These are phyloP conservation scores for Cephalotrichum gorgonifer DNA, from an alignment of 2,329 filamentous ascomycete genomes.

Conservation along the genomic window DNA sequence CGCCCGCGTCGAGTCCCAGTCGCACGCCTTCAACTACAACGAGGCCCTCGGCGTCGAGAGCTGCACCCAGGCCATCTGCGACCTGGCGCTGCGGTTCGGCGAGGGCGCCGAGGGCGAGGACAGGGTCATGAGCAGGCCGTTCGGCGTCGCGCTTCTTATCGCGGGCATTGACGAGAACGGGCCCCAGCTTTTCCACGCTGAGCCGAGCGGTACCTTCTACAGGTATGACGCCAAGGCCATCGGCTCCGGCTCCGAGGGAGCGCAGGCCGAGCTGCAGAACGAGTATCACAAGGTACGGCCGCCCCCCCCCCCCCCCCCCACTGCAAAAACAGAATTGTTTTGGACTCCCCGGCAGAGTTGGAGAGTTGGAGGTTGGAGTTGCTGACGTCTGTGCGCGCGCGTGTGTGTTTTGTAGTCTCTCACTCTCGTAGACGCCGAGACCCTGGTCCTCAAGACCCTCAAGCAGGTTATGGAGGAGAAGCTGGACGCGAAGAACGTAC, in stretches of 20 bases:
- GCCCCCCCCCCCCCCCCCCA: not conserved
- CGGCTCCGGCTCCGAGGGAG: slow-evolving; percentile 91
- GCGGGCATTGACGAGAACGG: slow-evolving; percentile 96
- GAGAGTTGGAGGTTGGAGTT: not conserved
- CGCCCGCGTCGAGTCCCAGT: slow-evolving; percentile 93
- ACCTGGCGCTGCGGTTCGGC: slow-evolving; percentile 89
- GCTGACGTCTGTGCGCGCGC: slow-evolving; percentile 8
- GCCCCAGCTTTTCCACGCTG: slow-evolving; percentile 92
- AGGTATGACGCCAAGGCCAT: slow-evolving; percentile 99
- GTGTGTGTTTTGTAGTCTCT: slow-evolving; percentile 67
- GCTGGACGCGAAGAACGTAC: slow-evolving; percentile 96
- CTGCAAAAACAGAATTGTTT: no score
- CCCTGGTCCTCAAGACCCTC: slow-evolving; percentile 88
- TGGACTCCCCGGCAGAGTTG: no score
- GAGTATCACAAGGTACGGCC: slow-evolving; percentile 79
- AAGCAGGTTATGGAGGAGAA: slow-evolving; percentile 99
- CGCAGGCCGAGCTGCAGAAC: slow-evolving; percentile 95
- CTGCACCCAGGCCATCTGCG: slow-evolving; percentile 97
- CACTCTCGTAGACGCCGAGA: slow-evolving; percentile 86
- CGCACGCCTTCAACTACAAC: slow-evolving; percentile 95
- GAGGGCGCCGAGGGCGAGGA: slow-evolving; percentile 97
- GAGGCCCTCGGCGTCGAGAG: slow-evolving; percentile 92
- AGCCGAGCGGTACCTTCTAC: slow-evolving; percentile 97
- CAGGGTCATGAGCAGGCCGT: slow-evolving; percentile 96
- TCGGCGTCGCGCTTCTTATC: slow-evolving; percentile 92